These are phyloP conservation scores for Mucor saturninus DNA, from an alignment of 371 early-diverging fungal species.

Conservation along the genomic window DNA sequence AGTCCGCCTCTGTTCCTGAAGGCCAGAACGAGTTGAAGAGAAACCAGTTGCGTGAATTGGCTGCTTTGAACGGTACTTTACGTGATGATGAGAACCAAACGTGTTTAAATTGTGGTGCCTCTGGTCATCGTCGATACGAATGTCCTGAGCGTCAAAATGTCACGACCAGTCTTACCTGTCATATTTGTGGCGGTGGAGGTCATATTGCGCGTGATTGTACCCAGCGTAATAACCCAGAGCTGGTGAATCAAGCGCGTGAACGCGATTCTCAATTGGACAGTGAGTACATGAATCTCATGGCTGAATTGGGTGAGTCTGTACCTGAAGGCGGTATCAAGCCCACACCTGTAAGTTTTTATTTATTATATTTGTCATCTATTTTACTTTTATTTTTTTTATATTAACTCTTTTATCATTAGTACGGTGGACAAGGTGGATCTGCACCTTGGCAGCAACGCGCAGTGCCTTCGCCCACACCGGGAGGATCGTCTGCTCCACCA, in stretches of 20 bases:
- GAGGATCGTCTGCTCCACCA: conserved; percentile 32
- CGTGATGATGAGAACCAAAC: conserved; percentile 95
- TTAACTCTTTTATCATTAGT: conserved; percentile 9
- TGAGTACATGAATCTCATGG: conserved; percentile 91
- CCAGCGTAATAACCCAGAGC: conserved; percentile 80
- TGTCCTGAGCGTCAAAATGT: conserved; percentile 91
- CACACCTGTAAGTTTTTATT: conserved; percentile 10
- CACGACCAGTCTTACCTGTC: conserved; percentile 86
- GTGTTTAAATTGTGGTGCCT: conserved; percentile 91
- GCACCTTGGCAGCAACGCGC: conserved; percentile 62
- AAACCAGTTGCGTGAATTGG: conserved; percentile 92
- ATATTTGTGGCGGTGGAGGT: conserved; percentile 90
- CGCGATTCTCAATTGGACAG: conserved; percentile 85
- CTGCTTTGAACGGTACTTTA: conserved; percentile 94
- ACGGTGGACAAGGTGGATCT: conserved; percentile 7
- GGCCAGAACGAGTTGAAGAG: conserved; percentile 94
- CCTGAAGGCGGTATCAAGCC: conserved; percentile 36
- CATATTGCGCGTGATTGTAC: conserved; percentile 90
- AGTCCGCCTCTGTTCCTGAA: conserved; percentile 90
- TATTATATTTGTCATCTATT: background rate
- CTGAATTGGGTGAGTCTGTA: conserved; percentile 79
- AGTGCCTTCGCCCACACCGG: conserved; percentile 23
- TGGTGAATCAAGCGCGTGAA: conserved; percentile 67
- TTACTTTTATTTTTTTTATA: conserved; percentile 21
- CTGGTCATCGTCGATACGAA: conserved; percentile 91